Evolutionary conservation across 2,329 filamentous ascomycete species (phyloP).

Genomic region (Chrysoporthe deuterocubensis): DNA sequence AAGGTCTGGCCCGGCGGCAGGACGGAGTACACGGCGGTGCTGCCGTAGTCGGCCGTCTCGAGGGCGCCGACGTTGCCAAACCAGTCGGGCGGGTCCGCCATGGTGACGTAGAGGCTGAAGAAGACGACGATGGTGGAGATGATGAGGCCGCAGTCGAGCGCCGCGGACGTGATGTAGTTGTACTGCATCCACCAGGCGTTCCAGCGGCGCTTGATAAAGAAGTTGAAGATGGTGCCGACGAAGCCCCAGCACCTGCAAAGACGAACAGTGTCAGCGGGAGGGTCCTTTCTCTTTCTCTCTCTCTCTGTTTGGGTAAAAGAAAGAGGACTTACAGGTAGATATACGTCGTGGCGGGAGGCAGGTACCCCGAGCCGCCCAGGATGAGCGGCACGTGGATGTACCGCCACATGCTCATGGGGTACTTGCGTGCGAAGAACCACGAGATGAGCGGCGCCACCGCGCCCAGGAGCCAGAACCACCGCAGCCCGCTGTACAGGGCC

Average conservation of each 20-base stretch:
- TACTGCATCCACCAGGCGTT: conserved; percentile 78
- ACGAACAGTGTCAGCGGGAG: too few species aligned
- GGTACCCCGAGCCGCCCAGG: conserved; percentile 64
- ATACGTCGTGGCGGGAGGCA: conserved; percentile 72
- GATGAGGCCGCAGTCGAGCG: conserved; percentile 70
- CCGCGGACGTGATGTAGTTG: conserved; percentile 76
- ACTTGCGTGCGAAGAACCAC: conserved; percentile 65
- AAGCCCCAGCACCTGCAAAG: conserved; percentile 60
- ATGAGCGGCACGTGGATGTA: conserved; percentile 72
- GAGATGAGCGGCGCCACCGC: conserved; percentile 65
- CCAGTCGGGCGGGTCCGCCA: conserved; percentile 61
- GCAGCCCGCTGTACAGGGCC: conserved; percentile 65
- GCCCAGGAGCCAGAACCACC: conserved; percentile 75
- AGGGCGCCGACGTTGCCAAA: conserved; percentile 60
- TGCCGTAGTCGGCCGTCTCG: conserved; percentile 51
- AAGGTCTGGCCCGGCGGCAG: conserved; percentile 52
- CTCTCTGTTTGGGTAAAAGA: not conserved
- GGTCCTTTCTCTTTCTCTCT: too few species aligned
- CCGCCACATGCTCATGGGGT: conserved; percentile 63
- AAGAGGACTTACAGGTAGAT: conserved; percentile 59
- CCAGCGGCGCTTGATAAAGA: conserved; percentile 65
- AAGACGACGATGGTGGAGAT: conserved; percentile 72
- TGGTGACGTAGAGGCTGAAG: conserved; percentile 67
- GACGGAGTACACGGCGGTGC: conserved; percentile 47
- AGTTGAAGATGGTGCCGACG: conserved; percentile 72